A percentile compares a stretch with the other conserved stretches of the same genome.
Conservation (phyloP, 768 basidiomycete genomes). For the Lyophyllum atratum region DNA sequence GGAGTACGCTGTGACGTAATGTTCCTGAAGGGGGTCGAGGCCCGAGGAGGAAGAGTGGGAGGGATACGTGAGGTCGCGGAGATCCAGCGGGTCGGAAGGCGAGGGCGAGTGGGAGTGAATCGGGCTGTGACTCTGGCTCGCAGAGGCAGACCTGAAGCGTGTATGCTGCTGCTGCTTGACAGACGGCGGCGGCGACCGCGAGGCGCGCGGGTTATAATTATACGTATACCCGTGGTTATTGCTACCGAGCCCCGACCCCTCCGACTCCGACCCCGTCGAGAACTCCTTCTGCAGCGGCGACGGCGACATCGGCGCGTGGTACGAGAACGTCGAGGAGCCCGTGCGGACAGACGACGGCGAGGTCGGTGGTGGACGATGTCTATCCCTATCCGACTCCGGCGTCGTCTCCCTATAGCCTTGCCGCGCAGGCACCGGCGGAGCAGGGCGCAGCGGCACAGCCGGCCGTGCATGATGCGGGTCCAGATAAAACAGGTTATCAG, state of each 20-base stretch:
- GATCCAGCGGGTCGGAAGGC: neutral
- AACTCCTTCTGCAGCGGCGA: slow-evolving; percentile 68
- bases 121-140: slow-evolving; percentile 23
- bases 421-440: slow-evolving; percentile 21
- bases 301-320: slow-evolving; percentile 61
- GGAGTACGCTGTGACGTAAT: slow-evolving; percentile 75
- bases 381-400: slow-evolving; percentile 7
- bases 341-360: slow-evolving; percentile 4
- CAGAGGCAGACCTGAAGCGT: slow-evolving; percentile 18
- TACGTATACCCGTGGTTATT: too few relatives aligned
- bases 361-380: slow-evolving; percentile 9
- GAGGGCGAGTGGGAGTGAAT: too few relatives aligned
- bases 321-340: slow-evolving; percentile 49
- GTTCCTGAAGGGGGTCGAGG: slow-evolving; percentile 38
- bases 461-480: slow-evolving; percentile 81
- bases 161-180: neutral
- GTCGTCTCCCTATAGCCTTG: slow-evolving; percentile 15
- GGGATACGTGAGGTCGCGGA: slow-evolving; percentile 32
- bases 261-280: too few relatives aligned
- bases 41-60: neutral
- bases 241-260: too few relatives aligned
- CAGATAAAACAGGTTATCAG: slow-evolving; percentile 82
- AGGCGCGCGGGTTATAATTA: too few relatives aligned
- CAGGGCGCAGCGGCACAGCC: slow-evolving; percentile 66
- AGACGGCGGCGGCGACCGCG: too few relatives aligned